phyloP scores from a whole-genome alignment of 2,329 filamentous ascomycete species.

The Epichloe typhina region DNA sequence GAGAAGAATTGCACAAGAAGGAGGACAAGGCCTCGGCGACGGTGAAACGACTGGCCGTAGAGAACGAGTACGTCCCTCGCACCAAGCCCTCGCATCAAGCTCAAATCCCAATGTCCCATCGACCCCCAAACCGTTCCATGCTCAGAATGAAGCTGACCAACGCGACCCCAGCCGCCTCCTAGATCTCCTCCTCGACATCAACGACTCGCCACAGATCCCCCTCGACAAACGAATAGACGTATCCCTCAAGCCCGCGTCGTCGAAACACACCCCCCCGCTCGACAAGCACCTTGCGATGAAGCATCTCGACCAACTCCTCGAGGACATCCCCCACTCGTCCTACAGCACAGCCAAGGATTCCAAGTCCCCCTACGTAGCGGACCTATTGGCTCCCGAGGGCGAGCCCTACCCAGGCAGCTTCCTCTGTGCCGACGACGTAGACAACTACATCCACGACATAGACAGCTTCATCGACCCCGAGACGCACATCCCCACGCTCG shows the following conservation, averaged over 20 bases:
- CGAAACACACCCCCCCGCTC: slow-evolving; percentile 17
- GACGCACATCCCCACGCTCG: slow-evolving; percentile 34
- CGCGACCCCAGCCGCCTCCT: slow-evolving; percentile 59
- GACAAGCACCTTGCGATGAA: slow-evolving; percentile 29
- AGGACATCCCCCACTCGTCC: slow-evolving; percentile 35
- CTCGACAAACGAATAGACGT: slow-evolving; percentile 64
- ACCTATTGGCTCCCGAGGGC: slow-evolving; percentile 36
- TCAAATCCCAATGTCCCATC: background rate
- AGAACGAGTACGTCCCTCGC: slow-evolving; percentile 67
- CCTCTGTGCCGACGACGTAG: slow-evolving; percentile 55
- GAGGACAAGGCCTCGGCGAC: slow-evolving; percentile 72
- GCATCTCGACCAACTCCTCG: slow-evolving; percentile 35
- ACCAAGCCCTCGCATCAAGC: background rate
- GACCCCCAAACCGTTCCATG: no score
- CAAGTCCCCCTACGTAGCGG: slow-evolving; percentile 42
- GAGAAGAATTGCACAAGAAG: slow-evolving; percentile 68
- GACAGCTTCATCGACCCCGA: slow-evolving; percentile 38
- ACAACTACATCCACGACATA: slow-evolving; percentile 57
- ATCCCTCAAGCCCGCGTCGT: slow-evolving; percentile 30
- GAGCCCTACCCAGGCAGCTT: slow-evolving; percentile 49
- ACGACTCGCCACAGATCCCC: slow-evolving; percentile 64
- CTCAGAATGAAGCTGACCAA: background rate
- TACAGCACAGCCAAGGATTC: slow-evolving; percentile 46
- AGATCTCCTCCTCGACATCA: slow-evolving; percentile 81
- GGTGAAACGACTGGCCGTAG: slow-evolving; percentile 70